phyloP scores from a whole-genome alignment of 2,329 filamentous ascomycete genomes.

The Penicillium psychrosexuale region DNA sequence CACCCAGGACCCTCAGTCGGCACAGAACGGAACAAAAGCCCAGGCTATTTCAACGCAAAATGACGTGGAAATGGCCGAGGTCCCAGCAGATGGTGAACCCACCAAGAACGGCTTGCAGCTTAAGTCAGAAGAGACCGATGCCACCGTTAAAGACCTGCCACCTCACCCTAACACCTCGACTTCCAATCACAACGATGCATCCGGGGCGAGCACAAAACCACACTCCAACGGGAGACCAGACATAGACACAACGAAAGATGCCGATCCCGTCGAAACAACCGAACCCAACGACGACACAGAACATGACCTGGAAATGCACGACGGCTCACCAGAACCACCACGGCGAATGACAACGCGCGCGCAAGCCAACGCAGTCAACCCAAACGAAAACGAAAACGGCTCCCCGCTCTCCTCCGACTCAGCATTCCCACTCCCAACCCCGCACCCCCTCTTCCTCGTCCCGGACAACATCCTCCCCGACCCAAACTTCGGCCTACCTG shows the following conservation, averaged over 20 bases:
- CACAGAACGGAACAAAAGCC: neutral
- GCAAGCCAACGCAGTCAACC: conserved; percentile 37
- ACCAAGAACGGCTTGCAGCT: conserved; percentile 13
- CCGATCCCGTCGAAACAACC: conserved; percentile 6
- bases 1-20: conserved; percentile 6
- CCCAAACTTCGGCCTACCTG: conserved; percentile 56
- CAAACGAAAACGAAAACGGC: conserved; percentile 29
- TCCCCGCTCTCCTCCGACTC: conserved; percentile 30
- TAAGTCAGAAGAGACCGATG: conserved; percentile 39
- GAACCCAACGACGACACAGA: conserved; percentile 26
- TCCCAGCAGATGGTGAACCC: conserved; percentile 9
- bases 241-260: conserved; percentile 15
- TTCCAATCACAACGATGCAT: neutral
- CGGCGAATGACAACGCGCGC: conserved; percentile 49
- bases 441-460: conserved; percentile 58
- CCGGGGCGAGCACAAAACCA: neutral
- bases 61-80: conserved; percentile 38
- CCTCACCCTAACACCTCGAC: conserved; percentile 26
- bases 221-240: conserved; percentile 11
- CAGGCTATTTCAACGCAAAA: conserved; percentile 1
- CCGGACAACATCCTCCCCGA: conserved; percentile 51
- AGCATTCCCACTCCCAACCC: conserved; percentile 36
- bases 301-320: conserved; percentile 33
- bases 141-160: conserved; percentile 33
- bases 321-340: conserved; percentile 40